Conservation (phyloP, 805 yeast species). For the Ogataea wickerhamii region DNA sequence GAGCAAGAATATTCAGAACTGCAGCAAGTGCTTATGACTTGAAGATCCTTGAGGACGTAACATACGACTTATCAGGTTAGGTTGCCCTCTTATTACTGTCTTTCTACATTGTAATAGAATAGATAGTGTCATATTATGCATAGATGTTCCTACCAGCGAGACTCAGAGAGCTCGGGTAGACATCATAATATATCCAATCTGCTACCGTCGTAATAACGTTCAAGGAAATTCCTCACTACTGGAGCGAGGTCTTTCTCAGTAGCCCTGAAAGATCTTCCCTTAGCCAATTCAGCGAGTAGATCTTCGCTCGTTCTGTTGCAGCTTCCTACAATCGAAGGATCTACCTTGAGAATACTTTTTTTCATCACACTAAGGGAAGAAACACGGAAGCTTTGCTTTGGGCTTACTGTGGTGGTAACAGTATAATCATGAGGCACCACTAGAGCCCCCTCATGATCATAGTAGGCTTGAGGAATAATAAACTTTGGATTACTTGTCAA, state of each 20-base stretch:
- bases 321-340: conserved; percentile 11
- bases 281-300: conserved; percentile 15
- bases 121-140: too few relatives aligned
- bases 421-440: conserved; percentile 14
- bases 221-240: conserved; percentile 12
- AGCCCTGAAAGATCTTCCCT: conserved; percentile 8
- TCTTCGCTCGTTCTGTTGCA: conserved; percentile 19
- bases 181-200: conserved; percentile 2
- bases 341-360: conserved; percentile 18
- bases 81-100: too few relatives aligned
- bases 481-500: conserved; percentile 11
- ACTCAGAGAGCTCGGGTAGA: too few relatives aligned
- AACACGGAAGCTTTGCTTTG: conserved; percentile 11
- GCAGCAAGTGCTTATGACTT: conserved; percentile 62
- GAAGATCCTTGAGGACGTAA: conserved; percentile 23
- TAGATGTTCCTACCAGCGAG: too few relatives aligned
- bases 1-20: conserved; percentile 48
- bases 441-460: conserved; percentile 8
- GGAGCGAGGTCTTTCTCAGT: conserved; percentile 1
- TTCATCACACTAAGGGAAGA: conserved; percentile 11
- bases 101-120: too few relatives aligned
- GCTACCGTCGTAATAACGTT: conserved; percentile 19
- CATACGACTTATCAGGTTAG: conserved; percentile 38
- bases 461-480: conserved; percentile 17
- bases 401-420: conserved; percentile 2